Conservation (phyloP, 768 basidiomycete genomes). For the Chalciporus sphaerocephalus region DNA sequence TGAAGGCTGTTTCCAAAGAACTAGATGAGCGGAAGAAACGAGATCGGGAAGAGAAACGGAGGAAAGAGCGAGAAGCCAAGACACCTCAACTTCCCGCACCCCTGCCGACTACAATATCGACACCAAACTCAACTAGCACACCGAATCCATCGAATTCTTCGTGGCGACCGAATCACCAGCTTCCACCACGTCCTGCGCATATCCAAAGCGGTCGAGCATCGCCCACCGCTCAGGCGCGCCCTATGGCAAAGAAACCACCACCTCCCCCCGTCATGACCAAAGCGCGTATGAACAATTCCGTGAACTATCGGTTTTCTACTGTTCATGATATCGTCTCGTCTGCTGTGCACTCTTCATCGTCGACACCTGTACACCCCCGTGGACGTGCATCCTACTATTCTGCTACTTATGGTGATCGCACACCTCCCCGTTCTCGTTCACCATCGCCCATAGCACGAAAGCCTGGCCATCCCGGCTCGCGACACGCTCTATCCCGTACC, state of each 20-base stretch:
- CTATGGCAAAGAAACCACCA: constrained; percentile 26
- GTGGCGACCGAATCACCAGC: constrained; percentile 25
- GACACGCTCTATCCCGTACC: constrained; percentile 21
- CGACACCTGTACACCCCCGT: constrained; percentile 30
- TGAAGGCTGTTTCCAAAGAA: constrained; percentile 64
- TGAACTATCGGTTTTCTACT: constrained; percentile 19
- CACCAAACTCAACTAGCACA: constrained; percentile 28
- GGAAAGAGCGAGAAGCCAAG: constrained; percentile 33
- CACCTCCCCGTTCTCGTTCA: constrained; percentile 29
- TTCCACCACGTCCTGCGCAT: constrained; percentile 28
- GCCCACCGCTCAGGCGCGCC: constrained; percentile 25
- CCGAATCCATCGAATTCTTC: constrained; percentile 16
- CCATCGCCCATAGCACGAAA: constrained; percentile 41
- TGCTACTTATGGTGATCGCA: constrained; percentile 15
- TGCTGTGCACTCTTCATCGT: constrained; percentile 31
- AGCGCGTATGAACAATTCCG: constrained; percentile 25
- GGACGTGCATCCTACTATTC: constrained; percentile 25
- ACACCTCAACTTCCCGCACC: constrained; percentile 12
- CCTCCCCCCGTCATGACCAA: constrained; percentile 23
- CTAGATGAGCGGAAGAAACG: constrained; percentile 48
- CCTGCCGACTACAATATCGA: constrained; percentile 18
- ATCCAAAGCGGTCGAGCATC: constrained; percentile 25
- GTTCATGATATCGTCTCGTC: constrained; percentile 19
- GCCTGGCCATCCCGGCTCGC: constrained; percentile 32
- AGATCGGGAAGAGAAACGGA: constrained; percentile 47